These are phyloP conservation scores for Schrenkiella parvula DNA, from an alignment of 345 rosid species.

Conservation along the genomic window DNA sequence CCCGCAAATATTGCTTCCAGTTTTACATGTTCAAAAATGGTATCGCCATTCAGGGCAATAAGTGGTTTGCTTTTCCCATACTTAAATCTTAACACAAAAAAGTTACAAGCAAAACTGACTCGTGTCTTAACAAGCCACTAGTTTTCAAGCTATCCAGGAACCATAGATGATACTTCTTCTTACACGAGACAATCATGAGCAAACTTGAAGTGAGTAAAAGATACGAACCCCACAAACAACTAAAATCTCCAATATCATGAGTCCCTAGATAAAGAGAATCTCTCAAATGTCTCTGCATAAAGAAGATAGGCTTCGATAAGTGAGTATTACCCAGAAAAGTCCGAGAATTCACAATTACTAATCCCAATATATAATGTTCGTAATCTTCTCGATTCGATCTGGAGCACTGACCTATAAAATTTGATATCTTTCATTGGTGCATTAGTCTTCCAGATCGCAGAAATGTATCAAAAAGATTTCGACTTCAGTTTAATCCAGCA, in stretches of 20 bases:
- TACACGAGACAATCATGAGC: background rate
- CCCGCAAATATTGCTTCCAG: background rate
- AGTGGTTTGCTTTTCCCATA: background rate
- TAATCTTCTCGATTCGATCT: background rate
- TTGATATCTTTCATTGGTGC: background rate
- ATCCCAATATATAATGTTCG: background rate
- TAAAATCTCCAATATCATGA: background rate
- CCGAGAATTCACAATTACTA: background rate
- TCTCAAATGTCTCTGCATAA: background rate
- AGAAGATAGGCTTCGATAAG: background rate
- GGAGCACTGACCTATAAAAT: background rate
- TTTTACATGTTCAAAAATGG: background rate
- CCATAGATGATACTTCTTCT: background rate
- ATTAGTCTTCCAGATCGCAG: background rate
- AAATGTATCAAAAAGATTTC: background rate
- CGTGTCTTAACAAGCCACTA: background rate
- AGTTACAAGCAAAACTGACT: background rate
- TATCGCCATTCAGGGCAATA: background rate
- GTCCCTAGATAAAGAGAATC: background rate
- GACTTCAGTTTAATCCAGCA: background rate
- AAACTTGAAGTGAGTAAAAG: background rate
- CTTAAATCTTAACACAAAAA: background rate
- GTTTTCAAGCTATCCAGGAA: background rate
- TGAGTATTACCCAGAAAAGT: background rate
- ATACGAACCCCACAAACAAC: background rate